Percentiles rank a stretch among this genome's conserved stretches.
These are phyloP conservation scores for Wickerhamomyces kurtzmanii DNA, from an alignment of 805 yeast species.

Conservation along the genomic window DNA sequence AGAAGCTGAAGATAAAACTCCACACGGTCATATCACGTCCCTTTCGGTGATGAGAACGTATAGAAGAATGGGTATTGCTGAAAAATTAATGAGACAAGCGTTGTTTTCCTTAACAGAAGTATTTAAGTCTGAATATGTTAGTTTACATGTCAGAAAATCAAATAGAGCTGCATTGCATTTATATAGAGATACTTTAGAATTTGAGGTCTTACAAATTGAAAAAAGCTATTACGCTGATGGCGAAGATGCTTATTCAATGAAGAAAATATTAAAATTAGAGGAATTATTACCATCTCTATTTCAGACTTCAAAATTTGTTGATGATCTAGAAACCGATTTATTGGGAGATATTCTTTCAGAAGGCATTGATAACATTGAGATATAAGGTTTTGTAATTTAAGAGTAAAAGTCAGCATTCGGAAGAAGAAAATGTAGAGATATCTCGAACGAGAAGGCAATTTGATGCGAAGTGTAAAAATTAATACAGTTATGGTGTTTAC, in stretches of 20 bases:
- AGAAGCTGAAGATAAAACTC: slow-evolving; percentile 54
- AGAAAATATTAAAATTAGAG: slow-evolving; percentile 50
- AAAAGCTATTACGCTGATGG: slow-evolving; percentile 93
- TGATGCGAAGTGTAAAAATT: no score
- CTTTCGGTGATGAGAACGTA: slow-evolving; percentile 92
- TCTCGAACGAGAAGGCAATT: no score
- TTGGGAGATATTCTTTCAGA: slow-evolving; percentile 22
- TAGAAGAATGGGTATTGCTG: slow-evolving; percentile 92
- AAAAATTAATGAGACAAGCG: slow-evolving; percentile 78
- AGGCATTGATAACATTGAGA: no score
- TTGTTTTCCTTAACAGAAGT: slow-evolving; percentile 73
- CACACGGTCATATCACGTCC: slow-evolving; percentile 92
- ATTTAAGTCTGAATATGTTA: slow-evolving; percentile 73
- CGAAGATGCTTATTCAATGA: slow-evolving; percentile 96
- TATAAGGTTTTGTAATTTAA: no score
- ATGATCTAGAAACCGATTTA: slow-evolving; percentile 44
- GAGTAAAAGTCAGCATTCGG: no score
- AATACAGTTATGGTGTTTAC: no score
- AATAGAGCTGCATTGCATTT: slow-evolving; percentile 91
- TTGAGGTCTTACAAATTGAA: slow-evolving; percentile 76
- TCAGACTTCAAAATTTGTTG: slow-evolving; percentile 38
- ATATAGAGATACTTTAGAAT: slow-evolving; percentile 75
- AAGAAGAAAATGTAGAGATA: no score
- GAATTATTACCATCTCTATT: slow-evolving; percentile 51
- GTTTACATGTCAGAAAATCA: slow-evolving; percentile 87